Base-by-base conservation (phyloP, 1,284 basidiomycete genomes). In the Volvariella volvacea region DNA sequence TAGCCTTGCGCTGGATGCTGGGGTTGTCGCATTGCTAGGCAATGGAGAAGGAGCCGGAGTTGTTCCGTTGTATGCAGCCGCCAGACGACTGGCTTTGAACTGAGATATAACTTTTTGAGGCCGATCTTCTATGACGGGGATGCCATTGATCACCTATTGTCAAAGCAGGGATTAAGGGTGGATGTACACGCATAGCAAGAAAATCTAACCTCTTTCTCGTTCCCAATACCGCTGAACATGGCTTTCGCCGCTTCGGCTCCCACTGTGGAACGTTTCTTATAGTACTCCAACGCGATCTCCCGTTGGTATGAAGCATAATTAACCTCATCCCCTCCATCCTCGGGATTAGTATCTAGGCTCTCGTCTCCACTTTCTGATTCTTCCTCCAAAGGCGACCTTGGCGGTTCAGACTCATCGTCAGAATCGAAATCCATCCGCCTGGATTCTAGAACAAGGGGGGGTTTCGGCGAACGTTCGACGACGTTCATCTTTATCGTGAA, bases 241-340 rank as follows among this genome's bases (percentile, higher is more conserved):
- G 71, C 76, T 32, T 65, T 63, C 9, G 71, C 63, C 31, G 74
- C 71, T 39, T 73, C 73, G 25, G 71, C 62, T 0, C 78, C 76
- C 39, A 88, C 70, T 10, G 64, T 66, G 15, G 62, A 64, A 42
- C 83, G 75, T 55, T 79, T 81, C 50, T 71, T 64, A 55, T 83
- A 71, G 56, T 88, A 88, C 48, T 78, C 78, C 31, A 87, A 55
- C n/a, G 80, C 80, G 48, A 88, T 71, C 57, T 87, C 84, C 22
- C 84, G 78, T 50, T 87, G 83, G 53, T 83, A 78, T 40, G 66
- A 73, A 19, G 76, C 81, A 44, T 65, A 70, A 52, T 86, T 79
- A 16, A 67, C 66, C 39, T 69, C 73, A 33, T 76, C 73, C 40
- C 74, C 74, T 36, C 68, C 75, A 28, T 68, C 55, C 14, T 64